Evolutionary conservation across 768 basidiomycete genomes (phyloP).

Genomic region (Naganishia randhawae): DNA sequence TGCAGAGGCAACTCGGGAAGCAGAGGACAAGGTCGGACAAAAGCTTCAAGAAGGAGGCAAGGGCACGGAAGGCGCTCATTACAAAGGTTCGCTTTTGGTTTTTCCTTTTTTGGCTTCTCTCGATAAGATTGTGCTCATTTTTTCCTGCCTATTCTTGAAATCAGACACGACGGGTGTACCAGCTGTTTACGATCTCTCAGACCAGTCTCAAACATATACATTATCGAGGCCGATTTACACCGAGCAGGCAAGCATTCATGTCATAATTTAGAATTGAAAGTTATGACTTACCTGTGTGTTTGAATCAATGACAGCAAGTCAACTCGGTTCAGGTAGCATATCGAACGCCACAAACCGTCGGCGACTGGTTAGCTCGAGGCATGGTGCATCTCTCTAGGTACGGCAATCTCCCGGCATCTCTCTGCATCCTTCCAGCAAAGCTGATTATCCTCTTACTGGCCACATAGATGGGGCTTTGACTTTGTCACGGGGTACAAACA

Average conservation of each 20-base stretch:
- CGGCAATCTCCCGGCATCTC: slow-evolving; percentile 9
- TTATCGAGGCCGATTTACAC: slow-evolving; percentile 90
- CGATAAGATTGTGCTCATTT: neutral
- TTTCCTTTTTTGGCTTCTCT: slow-evolving; percentile 15
- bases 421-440: slow-evolving; percentile 18
- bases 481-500: slow-evolving; percentile 73
- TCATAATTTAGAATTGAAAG: neutral
- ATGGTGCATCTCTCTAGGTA: slow-evolving; percentile 57
- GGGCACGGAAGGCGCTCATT: slow-evolving; percentile 46
- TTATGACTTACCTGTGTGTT: slow-evolving; percentile 21
- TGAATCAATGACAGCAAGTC: slow-evolving; percentile 36
- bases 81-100: slow-evolving; percentile 38
- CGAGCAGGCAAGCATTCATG: slow-evolving; percentile 47
- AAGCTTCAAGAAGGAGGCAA: slow-evolving; percentile 29
- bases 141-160: too few relatives aligned
- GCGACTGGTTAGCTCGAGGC: slow-evolving; percentile 68
- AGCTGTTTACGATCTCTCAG: slow-evolving; percentile 33
- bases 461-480: slow-evolving; percentile 67
- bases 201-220: slow-evolving; percentile 60
- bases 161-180: slow-evolving; percentile 5
- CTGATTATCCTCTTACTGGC: neutral
- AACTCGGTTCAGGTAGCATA: slow-evolving; percentile 64
- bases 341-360: slow-evolving; percentile 60
- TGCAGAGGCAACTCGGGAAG: neutral
- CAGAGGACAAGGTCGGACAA: slow-evolving; percentile 3